These are phyloP conservation scores for Trifolium pratense DNA, from an alignment of 306 rosid species.

Conservation along the genomic window DNA sequence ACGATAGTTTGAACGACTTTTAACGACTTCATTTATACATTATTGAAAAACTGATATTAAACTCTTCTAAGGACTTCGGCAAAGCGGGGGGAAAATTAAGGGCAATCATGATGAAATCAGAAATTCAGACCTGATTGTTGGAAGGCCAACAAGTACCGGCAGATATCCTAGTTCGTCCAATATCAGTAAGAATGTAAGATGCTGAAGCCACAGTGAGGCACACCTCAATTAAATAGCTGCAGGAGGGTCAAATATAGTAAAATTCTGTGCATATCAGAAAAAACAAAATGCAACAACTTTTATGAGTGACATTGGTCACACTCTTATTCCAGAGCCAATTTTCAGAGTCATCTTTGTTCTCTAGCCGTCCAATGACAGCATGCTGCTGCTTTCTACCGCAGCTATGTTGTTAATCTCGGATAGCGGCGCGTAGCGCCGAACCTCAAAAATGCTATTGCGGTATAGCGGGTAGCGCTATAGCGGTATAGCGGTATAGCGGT, in stretches of 20 bases:
- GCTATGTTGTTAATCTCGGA: no score
- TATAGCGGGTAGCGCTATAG: no score
- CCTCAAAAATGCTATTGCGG: no score
- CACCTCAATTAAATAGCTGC: constrained; percentile 12
- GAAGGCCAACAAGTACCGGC: background rate
- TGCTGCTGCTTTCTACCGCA: constrained; percentile 19
- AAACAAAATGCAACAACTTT: constrained; percentile 2
- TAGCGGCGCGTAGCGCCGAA: no score
- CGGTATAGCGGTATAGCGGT: no score
- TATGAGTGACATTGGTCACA: constrained; percentile 3
- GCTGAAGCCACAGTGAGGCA: background rate
- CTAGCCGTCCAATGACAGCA: background rate
- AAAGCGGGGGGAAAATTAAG: no score
- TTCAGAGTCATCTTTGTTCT: background rate
- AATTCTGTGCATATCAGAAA: constrained; percentile 4
- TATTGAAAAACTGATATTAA: background rate
- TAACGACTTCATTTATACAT: background rate
- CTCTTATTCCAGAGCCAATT: background rate
- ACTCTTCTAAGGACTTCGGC: background rate
- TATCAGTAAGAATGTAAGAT: background rate
- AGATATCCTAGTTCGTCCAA: background rate
- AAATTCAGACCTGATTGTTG: background rate
- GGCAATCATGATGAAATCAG: background rate
- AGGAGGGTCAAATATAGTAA: constrained; percentile 11
- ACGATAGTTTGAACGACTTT: background rate